These are phyloP conservation scores for Oryza nivara DNA, from an alignment of 176 grass and related monocot species.

Conservation along the genomic window DNA sequence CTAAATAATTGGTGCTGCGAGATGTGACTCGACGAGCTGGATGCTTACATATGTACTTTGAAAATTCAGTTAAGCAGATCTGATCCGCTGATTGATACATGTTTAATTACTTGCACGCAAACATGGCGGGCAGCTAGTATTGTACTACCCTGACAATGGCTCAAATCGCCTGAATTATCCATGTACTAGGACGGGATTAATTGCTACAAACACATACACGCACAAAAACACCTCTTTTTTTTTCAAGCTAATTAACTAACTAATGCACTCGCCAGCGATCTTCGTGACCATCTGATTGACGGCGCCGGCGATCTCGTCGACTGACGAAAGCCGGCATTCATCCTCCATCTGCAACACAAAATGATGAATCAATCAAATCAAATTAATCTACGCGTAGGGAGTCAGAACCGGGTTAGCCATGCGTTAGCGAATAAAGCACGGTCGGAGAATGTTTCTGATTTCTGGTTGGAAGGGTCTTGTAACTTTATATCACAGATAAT, in stretches of 20 bases:
- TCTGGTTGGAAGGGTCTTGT: no score
- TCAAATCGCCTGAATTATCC: slow-evolving; percentile 1
- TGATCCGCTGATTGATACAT: slow-evolving; percentile 40
- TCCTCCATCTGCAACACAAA: slow-evolving; percentile 64
- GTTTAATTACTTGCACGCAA: slow-evolving; percentile 53
- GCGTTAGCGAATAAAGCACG: no score
- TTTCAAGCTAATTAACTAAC: slow-evolving; percentile 2
- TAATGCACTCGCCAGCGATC: slow-evolving; percentile 43
- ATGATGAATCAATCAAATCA: background rate
- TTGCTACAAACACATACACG: slow-evolving; percentile 4
- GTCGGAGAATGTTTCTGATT: no score
- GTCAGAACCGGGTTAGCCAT: no score
- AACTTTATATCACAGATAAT: no score
- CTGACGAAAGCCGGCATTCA: slow-evolving; percentile 62
- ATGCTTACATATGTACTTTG: background rate
- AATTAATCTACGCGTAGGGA: background rate
- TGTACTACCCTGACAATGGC: slow-evolving; percentile 34
- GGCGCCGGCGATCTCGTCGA: slow-evolving; percentile 74
- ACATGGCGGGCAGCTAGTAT: background rate
- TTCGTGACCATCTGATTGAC: slow-evolving; percentile 61
- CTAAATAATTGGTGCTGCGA: slow-evolving; percentile 35
- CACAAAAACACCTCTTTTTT: background rate
- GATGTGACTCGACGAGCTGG: slow-evolving; percentile 9
- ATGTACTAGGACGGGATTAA: slow-evolving; percentile 29
- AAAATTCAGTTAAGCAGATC: slow-evolving; percentile 10